A percentile compares a stretch with the other conserved stretches of the same genome.
Evolutionary conservation across 1,284 basidiomycete species (phyloP).

Genomic region (Psilocybe mexicana): DNA sequence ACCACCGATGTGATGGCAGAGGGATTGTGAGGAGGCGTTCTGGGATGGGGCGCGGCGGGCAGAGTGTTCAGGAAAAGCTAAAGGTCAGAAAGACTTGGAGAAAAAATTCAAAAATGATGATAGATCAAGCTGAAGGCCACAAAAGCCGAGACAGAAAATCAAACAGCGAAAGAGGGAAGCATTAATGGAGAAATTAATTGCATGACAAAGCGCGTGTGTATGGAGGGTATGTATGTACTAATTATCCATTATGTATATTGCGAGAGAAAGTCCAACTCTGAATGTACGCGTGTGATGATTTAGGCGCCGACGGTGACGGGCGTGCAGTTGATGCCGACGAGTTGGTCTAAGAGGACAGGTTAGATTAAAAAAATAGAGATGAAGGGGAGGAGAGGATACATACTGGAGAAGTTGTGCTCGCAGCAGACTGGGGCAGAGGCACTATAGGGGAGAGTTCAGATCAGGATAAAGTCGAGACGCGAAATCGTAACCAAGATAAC

Average conservation of each 20-base stretch:
- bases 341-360: conserved; percentile 9
- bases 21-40: not conserved
- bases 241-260: not conserved
- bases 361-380: not conserved
- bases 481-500: not conserved
- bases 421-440: conserved; percentile 18
- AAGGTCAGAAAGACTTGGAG: no score
- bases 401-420: conserved; percentile 14
- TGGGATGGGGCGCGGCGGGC: no score
- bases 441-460: not conserved
- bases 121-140: no score
- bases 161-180: no score
- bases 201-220: not conserved
- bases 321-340: conserved; percentile 21
- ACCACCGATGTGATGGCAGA: conserved; percentile 41
- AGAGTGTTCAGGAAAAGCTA: no score
- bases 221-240: not conserved
- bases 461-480: not conserved
- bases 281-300: not conserved
- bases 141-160: no score
- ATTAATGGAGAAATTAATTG: not conserved
- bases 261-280: not conserved
- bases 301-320: conserved; percentile 14
- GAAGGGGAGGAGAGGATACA: not conserved
- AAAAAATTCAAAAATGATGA: no score